Evolutionary conservation across 176 grass and related monocot genomes (phyloP).

Genomic region (Otatea glauca): DNA sequence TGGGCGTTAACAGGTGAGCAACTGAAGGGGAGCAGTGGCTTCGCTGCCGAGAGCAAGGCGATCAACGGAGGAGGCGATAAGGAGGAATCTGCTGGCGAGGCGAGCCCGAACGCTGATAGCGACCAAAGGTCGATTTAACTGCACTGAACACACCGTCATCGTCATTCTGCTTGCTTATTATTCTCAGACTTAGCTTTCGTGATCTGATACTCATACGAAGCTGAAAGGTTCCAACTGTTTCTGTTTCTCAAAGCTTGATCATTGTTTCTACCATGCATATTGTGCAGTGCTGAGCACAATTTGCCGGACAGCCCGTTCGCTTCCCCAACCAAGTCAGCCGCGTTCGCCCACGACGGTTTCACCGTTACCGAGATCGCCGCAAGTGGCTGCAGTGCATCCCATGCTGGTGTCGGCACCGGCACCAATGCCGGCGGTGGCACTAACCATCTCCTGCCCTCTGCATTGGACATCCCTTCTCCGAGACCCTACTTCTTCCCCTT

Average conservation of each 20-base stretch:
- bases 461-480: constrained; percentile 57
- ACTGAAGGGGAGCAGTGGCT: constrained; percentile 33
- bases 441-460: constrained; percentile 48
- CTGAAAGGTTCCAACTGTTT: background rate
- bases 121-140: constrained; percentile 73
- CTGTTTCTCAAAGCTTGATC: background rate
- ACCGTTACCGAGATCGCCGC: background rate
- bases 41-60: constrained; percentile 35
- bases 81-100: constrained; percentile 65
- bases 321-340: constrained; percentile 58
- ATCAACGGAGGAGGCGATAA: constrained; percentile 65
- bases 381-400: constrained; percentile 11
- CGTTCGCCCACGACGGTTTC: constrained; percentile 31
- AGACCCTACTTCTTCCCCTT: constrained; percentile 73
- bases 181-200: constrained; percentile 40
- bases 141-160: constrained; percentile 7
- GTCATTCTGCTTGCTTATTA: constrained; percentile 23
- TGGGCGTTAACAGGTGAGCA: constrained; percentile 52
- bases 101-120: constrained; percentile 65
- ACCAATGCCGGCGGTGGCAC: constrained; percentile 15
- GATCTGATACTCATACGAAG: constrained; percentile 16
- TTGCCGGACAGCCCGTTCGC: constrained; percentile 85
- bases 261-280: background rate
- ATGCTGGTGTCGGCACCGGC: background rate
- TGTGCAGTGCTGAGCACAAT: constrained; percentile 67